Percentiles rank a stretch among this genome's conserved stretches.
Conservation (phyloP, 495 filamentous ascomycete species). For the Talaromyces thailandensis region DNA sequence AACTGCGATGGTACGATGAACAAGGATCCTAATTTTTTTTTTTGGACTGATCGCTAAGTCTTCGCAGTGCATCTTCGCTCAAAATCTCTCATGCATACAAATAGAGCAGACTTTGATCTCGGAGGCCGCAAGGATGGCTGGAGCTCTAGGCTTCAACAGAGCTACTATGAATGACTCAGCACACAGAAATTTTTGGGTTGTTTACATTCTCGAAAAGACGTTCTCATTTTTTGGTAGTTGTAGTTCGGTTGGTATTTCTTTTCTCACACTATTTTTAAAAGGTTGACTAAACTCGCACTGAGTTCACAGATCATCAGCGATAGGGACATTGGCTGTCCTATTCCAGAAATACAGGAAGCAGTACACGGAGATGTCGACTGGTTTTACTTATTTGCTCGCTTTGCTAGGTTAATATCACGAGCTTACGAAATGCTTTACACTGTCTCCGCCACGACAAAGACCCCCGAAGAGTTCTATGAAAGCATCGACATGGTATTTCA, state of each 20-base stretch:
- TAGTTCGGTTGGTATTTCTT: slow-evolving; percentile 19
- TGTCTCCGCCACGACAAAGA: slow-evolving; percentile 16
- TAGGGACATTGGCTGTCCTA: slow-evolving; percentile 21
- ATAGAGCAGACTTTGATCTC: slow-evolving; percentile 22
- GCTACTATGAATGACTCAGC: slow-evolving; percentile 5
- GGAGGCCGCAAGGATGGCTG: slow-evolving; percentile 22
- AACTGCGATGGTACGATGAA: slow-evolving; percentile 8
- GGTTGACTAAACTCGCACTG: background rate
- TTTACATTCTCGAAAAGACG: slow-evolving; percentile 24
- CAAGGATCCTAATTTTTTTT: background rate
- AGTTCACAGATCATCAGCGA: slow-evolving; percentile 10
- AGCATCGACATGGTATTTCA: slow-evolving; percentile 16
- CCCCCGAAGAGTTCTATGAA: slow-evolving; percentile 11
- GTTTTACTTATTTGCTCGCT: slow-evolving; percentile 18
- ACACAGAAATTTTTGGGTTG: slow-evolving; percentile 25
- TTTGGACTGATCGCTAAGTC: background rate
- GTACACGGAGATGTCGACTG: slow-evolving; percentile 21
- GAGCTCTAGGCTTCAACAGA: slow-evolving; percentile 17
- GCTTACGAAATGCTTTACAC: slow-evolving; percentile 25
- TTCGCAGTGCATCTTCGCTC: slow-evolving; percentile 17
- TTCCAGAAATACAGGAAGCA: slow-evolving; percentile 21
- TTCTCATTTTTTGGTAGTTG: slow-evolving; percentile 17
- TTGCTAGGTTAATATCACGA: slow-evolving; percentile 19
- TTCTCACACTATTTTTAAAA: background rate
- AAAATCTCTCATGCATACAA: slow-evolving; percentile 22